These are phyloP conservation scores for Aspergillus haitiensis DNA, from an alignment of 495 filamentous ascomycete genomes.

Conservation along the genomic window DNA sequence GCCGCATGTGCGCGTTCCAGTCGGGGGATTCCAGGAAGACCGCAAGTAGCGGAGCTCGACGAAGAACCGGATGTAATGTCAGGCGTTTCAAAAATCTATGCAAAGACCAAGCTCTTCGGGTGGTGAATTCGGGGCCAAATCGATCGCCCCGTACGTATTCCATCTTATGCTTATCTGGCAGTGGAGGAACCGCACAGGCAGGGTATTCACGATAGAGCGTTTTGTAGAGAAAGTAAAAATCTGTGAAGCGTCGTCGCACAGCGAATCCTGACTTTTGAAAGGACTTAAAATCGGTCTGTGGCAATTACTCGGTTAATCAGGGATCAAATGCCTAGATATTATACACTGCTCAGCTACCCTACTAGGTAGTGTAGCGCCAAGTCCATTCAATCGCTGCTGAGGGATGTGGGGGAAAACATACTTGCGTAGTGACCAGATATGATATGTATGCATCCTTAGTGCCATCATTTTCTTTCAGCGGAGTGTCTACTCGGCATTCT, in stretches of 20 bases:
- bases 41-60: constrained; percentile 76
- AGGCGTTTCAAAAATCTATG: constrained; percentile 88
- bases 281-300: constrained; percentile 85
- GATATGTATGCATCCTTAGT: constrained; percentile 97
- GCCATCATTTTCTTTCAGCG: constrained; percentile 93
- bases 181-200: constrained; percentile 85
- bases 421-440: constrained; percentile 88
- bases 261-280: constrained; percentile 76
- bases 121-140: constrained; percentile 92
- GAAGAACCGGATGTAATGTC: constrained; percentile 83
- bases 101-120: constrained; percentile 82
- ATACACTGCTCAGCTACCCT: too few species aligned
- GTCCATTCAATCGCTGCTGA: too few species aligned
- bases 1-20: constrained; percentile 94
- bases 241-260: constrained; percentile 89
- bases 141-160: constrained; percentile 95
- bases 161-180: constrained; percentile 99
- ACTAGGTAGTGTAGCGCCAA: constrained; percentile 13
- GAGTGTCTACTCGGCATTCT: constrained; percentile 77
- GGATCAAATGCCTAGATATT: not conserved
- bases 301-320: constrained; percentile 19
- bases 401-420: constrained; percentile 42
- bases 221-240: constrained; percentile 97
- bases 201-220: constrained; percentile 82
- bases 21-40: constrained; percentile 89